Base-by-base conservation (phyloP, 2,329 filamentous ascomycete species). In the Ophiostoma montium region DNA sequence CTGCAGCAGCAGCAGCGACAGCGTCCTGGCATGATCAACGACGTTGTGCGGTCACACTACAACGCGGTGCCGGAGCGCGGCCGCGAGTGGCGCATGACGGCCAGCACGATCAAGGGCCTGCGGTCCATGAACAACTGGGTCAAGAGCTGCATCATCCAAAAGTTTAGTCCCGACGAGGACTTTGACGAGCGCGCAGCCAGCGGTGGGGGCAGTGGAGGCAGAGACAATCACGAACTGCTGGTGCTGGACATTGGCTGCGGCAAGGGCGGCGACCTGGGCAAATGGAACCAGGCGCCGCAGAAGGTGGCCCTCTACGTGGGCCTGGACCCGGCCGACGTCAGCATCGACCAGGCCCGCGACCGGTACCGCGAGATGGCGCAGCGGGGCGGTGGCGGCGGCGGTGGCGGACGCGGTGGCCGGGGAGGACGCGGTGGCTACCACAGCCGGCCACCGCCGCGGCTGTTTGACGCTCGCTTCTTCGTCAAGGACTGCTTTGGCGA, bases 121-220 rank as follows among this genome's bases (percentile, higher is more conserved):
- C 80, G 92, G 48, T 86, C 84, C 57, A 92, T 95, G 71, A 98
- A 98, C 69, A 98, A 98, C 65, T 98, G 92, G 92, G 78, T 98
- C 67, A 98, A 98, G 72, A 95, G 87, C 61, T 90, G 86, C 46
- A 78, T 96, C 57, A 96, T 98, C 57, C 89, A 96, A 62, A 95
- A 95, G 63, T 96, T 95, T 67, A 87, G 86, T 5, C 84, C 85
- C 0, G 80, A 82, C 55, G 84, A 90, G 63, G 80, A 86, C 53
- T 81, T 82, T 56, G 69, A 75, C 0, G 76, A 81, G 2, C 44
- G 78, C 59, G 62, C 72, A 16, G 65, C 68, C n/a, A 65, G 67
- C 47, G 73, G 80, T 50, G 73, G 78, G 58, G 62, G 67, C 47
- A 73, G 78, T 59, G 62, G 67, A 47, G 73, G 71, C n/a, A 65